Percentiles rank a stretch among this genome's conserved stretches.
phyloP scores from a whole-genome alignment of 2,329 filamentous ascomycete species.

The Pseudogymnoascus sp. region DNA sequence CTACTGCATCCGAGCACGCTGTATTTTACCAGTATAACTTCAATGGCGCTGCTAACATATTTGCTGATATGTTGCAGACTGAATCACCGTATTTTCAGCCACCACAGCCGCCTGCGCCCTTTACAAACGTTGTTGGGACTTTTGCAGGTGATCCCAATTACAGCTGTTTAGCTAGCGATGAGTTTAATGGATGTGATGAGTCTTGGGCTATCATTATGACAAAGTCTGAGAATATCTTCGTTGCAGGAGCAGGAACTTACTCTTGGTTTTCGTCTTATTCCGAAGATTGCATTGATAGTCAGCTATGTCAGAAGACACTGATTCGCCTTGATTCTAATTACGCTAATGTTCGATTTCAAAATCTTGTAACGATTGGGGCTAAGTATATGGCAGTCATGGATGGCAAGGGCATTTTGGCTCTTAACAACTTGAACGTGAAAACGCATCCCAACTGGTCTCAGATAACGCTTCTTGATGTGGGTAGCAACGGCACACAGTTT shows the following conservation, averaged over 20 bases:
- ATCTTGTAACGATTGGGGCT: constrained; percentile 29
- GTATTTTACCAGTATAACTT: constrained; percentile 62
- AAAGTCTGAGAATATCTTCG: constrained; percentile 18
- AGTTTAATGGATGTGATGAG: no score
- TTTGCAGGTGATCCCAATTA: neutral
- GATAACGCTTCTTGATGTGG: constrained; percentile 19
- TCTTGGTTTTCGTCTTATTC: constrained; percentile 24
- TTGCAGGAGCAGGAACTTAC: constrained; percentile 26
- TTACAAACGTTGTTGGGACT: constrained; percentile 1
- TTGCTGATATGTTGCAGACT: constrained; percentile 57
- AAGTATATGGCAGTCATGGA: constrained; percentile 25
- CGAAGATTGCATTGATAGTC: constrained; percentile 21
- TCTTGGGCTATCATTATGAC: constrained; percentile 23
- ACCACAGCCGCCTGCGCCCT: constrained; percentile 31
- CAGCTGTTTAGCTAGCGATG: no score
- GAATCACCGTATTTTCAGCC: constrained; percentile 66
- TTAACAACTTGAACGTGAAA: constrained; percentile 25
- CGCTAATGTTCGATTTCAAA: constrained; percentile 10
- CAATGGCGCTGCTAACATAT: constrained; percentile 49
- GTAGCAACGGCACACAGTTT: constrained; percentile 12
- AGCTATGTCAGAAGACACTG: constrained; percentile 23
- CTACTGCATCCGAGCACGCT: constrained; percentile 57
- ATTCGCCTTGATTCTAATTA: neutral
- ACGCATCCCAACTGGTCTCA: constrained; percentile 27
- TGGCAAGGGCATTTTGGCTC: constrained; percentile 22